Base-by-base conservation (phyloP, 1,284 basidiomycete genomes). In the Anthracocystis panici-leucophaei region DNA sequence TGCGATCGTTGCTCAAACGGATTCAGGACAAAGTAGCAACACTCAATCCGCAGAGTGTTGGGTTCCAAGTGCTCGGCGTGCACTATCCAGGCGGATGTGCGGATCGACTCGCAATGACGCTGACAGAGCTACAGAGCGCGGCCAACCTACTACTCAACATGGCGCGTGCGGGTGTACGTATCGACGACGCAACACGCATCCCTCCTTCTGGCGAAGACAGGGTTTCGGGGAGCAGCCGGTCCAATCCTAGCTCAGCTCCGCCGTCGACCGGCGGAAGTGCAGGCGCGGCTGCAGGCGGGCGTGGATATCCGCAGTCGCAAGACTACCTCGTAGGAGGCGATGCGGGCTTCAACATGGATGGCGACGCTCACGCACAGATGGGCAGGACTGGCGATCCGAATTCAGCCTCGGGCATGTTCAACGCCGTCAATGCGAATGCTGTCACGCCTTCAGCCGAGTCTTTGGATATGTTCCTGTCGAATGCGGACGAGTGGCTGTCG, bases 401-500 rank as follows among this genome's bases (percentile, higher is more conserved):
- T 2, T 63, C 54, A 7, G 41, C 42, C 2, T 55, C 57, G 2
- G 52, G 57, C 29, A 48, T 57, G 44, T 50, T 52, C 20, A 57
- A 65, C 21, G 18, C 62, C 2, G 45, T 23, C 21, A 60, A 54
- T 23, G 41, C 48, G 0, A 65, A 48, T 21, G 63, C 46, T 2
- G 63, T 67, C 49, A 73, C 65, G 0, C 65, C 70, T 8, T 58
- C 65, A 4, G 70, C 60, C 14, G 65, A 73, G 12, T 73, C 70
- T 29, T 44, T 73, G 18, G 70, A 73, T n/a, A 57, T 73, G 23
- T 73, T 73, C 40, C 54, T 73, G 12, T 64, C 65, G 14, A 73
- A 73, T 33, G 70, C 70, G 1, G 70, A 73, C 59, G 70, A 73
- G 25, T 73, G 70, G 70, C 60, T 73, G 10, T 73, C 70, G 18